These are phyloP conservation scores for Exophiala aquamarina DNA, from an alignment of 2,329 filamentous ascomycete genomes.

Conservation along the genomic window DNA sequence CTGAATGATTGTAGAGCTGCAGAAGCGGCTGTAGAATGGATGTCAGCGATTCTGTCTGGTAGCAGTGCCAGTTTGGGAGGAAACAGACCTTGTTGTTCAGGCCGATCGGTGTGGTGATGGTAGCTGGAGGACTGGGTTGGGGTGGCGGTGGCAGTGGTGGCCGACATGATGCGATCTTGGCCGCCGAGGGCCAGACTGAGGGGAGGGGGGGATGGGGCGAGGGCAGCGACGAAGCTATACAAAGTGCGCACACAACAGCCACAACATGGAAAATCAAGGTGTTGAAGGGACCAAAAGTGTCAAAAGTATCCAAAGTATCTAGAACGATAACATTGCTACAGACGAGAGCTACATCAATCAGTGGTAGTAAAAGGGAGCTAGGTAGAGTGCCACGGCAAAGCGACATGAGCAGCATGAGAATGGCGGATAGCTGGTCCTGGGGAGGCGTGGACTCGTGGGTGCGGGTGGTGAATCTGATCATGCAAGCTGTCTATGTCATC, in stretches of 20 bases:
- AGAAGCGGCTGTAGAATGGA: slow-evolving; percentile 50
- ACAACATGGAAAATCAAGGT: slow-evolving; percentile 5
- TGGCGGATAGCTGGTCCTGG: no score
- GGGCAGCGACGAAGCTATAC: no score
- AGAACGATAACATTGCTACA: background rate
- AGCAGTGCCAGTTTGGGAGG: background rate
- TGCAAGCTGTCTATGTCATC: slow-evolving; percentile 22
- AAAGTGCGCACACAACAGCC: slow-evolving; percentile 11
- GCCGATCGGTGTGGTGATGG: slow-evolving; percentile 27
- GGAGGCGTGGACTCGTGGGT: background rate
- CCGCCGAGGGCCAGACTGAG: slow-evolving; percentile 5
- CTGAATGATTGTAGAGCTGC: slow-evolving; percentile 59
- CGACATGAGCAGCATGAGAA: no score
- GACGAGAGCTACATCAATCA: no score
- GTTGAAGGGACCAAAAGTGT: slow-evolving; percentile 2
- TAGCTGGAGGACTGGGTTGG: slow-evolving; percentile 10
- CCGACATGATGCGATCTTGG: slow-evolving; percentile 23
- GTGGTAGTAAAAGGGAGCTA: no score
- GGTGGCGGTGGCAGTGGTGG: slow-evolving; percentile 14
- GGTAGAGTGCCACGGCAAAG: no score
- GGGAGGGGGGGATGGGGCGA: no score
- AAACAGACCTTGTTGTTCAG: slow-evolving; percentile 38
- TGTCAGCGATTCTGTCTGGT: slow-evolving; percentile 7
- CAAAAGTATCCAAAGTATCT: background rate
- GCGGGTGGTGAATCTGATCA: slow-evolving; percentile 1